These are phyloP conservation scores for Penicillium sp. DNA, from an alignment of 2,329 filamentous ascomycete species.

Conservation along the genomic window DNA sequence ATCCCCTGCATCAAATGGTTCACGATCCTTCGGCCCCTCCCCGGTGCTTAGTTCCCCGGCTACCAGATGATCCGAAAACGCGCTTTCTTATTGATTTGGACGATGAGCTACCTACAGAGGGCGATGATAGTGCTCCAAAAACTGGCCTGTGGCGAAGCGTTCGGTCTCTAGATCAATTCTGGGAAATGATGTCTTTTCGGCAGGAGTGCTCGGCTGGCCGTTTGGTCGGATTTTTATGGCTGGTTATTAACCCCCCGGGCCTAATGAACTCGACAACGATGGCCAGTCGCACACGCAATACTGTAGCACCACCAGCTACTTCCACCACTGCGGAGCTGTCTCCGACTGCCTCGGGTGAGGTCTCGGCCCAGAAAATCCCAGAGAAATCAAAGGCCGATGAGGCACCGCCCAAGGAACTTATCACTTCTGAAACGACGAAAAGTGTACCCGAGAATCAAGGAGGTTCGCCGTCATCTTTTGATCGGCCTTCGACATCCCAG, in stretches of 20 bases:
- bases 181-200: constrained; percentile 97
- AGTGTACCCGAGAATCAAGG: not conserved
- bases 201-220: constrained; percentile 94
- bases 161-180: constrained; percentile 85
- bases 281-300: constrained; percentile 27
- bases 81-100: constrained; percentile 88
- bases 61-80: constrained; percentile 94
- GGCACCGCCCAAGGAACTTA: not conserved
- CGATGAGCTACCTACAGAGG: constrained; percentile 66
- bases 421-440: not conserved
- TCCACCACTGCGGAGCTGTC: not conserved
- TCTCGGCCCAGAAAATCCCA: not conserved
- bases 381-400: constrained; percentile 1
- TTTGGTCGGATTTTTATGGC: constrained; percentile 92
- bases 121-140: constrained; percentile 46
- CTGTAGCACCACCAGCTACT: not conserved
- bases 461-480: constrained; percentile 4
- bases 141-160: constrained; percentile 81
- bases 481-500: constrained; percentile 3
- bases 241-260: constrained; percentile 73
- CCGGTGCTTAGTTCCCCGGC: constrained; percentile 83
- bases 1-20: constrained; percentile 74
- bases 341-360: not conserved
- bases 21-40: constrained; percentile 71
- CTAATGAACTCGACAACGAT: constrained; percentile 41